These are phyloP conservation scores for Coniochaeta hoffmannii DNA, from an alignment of 2,329 filamentous ascomycete genomes.

Conservation along the genomic window DNA sequence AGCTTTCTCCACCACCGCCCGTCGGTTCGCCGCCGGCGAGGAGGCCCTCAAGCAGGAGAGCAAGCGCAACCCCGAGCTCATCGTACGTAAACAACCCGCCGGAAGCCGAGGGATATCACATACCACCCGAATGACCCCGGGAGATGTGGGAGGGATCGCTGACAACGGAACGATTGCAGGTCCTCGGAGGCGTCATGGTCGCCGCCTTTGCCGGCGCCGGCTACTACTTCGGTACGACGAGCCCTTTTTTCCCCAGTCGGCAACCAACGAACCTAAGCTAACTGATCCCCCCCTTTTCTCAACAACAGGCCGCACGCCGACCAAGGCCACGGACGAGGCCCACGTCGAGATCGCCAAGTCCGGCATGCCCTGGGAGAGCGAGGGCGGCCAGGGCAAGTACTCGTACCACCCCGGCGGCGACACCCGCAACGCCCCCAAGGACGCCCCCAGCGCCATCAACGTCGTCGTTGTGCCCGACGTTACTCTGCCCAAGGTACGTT, in stretches of 20 bases:
- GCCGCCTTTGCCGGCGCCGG: conserved; percentile 81
- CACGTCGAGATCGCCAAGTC: conserved; percentile 64
- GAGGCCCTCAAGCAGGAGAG: conserved; percentile 47
- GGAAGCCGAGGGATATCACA: neutral
- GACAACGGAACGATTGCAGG: conserved; percentile 43
- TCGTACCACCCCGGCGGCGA: conserved; percentile 84
- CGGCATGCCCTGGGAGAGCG: conserved; percentile 88
- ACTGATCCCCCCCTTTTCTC: neutral
- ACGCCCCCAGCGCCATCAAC: conserved; percentile 93
- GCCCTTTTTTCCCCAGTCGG: neutral
- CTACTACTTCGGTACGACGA: conserved; percentile 70
- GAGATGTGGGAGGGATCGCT: conserved; percentile 7
- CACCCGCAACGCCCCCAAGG: conserved; percentile 63
- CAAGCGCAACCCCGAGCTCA: conserved; percentile 45
- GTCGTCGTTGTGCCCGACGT: conserved; percentile 91
- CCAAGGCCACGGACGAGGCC: conserved; percentile 73
- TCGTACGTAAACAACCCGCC: conserved; percentile 31
- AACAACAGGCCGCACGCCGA: conserved; percentile 67
- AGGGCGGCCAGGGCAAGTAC: conserved; percentile 57
- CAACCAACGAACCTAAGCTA: conserved; percentile 3
- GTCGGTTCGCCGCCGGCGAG: conserved; percentile 39
- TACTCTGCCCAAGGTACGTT: conserved; percentile 74
- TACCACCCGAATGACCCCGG: too few species aligned
- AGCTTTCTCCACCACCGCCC: conserved; percentile 46
- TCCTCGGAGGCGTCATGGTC: conserved; percentile 87